Conservation (phyloP, 306 rosid species). For the Astragalus glycyphyllos region DNA sequence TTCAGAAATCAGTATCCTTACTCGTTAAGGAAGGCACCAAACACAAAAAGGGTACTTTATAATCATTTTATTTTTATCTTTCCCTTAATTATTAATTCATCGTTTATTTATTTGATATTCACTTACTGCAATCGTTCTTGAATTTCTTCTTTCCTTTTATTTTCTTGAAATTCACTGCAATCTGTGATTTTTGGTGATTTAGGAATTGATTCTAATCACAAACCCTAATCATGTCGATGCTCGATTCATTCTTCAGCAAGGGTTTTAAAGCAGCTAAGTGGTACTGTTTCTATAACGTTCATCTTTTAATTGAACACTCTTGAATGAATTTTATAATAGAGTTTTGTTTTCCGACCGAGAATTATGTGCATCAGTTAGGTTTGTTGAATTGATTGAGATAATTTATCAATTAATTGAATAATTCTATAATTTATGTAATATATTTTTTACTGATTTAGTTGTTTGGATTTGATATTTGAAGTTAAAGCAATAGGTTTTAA, state of each 20-base stretch:
- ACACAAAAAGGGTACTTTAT: neutral
- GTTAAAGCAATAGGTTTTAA: neutral
- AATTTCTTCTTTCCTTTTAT: neutral
- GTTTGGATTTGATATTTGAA: neutral
- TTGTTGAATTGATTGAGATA: conserved; percentile 12
- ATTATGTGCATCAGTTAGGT: neutral
- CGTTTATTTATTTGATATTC: conserved; percentile 30
- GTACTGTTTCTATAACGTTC: conserved; percentile 44
- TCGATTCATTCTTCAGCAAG: conserved; percentile 87
- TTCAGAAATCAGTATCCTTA: conserved; percentile 42
- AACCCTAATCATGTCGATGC: conserved; percentile 69
- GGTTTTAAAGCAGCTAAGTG: conserved; percentile 92
- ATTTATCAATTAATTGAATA: neutral
- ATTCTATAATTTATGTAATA: neutral
- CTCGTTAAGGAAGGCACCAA: conserved; percentile 43
- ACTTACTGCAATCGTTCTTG: neutral
- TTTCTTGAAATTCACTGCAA: conserved; percentile 10
- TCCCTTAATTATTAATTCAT: neutral
- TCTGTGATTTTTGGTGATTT: conserved; percentile 29
- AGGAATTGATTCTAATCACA: conserved; percentile 47
- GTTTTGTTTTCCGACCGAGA: neutral
- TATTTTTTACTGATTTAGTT: neutral
- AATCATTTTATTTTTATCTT: neutral
- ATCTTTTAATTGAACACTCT: conserved; percentile 15
- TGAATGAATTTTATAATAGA: neutral